phyloP scores from a whole-genome alignment of 2,329 filamentous ascomycete species.

The Xylariaceae sp. region DNA sequence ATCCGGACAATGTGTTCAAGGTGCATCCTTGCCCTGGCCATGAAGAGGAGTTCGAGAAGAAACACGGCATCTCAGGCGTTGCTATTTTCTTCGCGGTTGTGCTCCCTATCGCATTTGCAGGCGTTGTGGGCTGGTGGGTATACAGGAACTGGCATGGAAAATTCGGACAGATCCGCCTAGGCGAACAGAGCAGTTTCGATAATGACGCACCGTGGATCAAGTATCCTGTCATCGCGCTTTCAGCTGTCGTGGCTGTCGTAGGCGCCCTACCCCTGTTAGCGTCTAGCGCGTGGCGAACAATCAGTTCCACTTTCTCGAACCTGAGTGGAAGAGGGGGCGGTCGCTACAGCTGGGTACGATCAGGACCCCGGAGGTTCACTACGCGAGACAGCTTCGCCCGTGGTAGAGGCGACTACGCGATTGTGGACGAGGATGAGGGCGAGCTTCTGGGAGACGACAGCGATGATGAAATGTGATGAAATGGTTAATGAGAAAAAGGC shows the following conservation, averaged over 20 bases:
- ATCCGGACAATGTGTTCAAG: constrained; percentile 63
- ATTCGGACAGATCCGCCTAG: constrained; percentile 87
- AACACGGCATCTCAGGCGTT: constrained; percentile 63
- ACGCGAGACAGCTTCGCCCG: constrained; percentile 85
- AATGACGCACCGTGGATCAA: constrained; percentile 71
- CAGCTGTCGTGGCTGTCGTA: constrained; percentile 56
- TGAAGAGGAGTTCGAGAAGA: constrained; percentile 72
- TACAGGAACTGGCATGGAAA: constrained; percentile 82
- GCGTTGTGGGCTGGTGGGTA: constrained; percentile 73
- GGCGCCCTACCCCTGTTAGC: constrained; percentile 65
- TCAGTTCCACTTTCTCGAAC: constrained; percentile 46
- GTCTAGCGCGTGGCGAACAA: constrained; percentile 66
- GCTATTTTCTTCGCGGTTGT: constrained; percentile 82
- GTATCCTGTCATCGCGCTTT: constrained; percentile 71
- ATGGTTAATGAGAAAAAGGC: constrained; percentile 2
- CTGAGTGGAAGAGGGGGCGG: constrained; percentile 44
- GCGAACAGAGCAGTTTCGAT: constrained; percentile 62
- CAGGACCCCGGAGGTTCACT: constrained; percentile 67
- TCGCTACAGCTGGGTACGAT: constrained; percentile 44
- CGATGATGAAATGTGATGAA: constrained; percentile 70
- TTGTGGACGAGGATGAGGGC: constrained; percentile 89
- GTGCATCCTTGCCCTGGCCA: constrained; percentile 67
- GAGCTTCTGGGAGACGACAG: constrained; percentile 90
- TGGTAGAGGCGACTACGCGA: constrained; percentile 78
- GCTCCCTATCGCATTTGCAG: constrained; percentile 67